Evolutionary conservation across 225 moss, liverwort and hornwort species (phyloP), one percentile per base, ranked within the genome.

Genomic region (Climacium dendroides): DNA sequence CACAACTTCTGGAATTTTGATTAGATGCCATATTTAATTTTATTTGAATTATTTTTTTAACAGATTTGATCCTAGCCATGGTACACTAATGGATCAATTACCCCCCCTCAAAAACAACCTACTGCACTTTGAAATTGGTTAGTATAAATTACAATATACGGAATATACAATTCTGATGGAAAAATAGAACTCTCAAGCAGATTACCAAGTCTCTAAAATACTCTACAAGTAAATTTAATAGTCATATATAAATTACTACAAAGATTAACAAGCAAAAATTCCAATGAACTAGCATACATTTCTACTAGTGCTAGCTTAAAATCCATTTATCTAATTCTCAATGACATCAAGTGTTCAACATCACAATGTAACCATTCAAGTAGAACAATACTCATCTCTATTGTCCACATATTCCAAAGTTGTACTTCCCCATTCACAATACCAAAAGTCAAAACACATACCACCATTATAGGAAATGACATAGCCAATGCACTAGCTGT

Each of bases 361-460:
- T 45, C 2, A 1, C 45, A 45, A 39, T 0, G 0, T 28, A 17
- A 29, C 10, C 16, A 72, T 72, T 2, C 0, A 4, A 10, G 10
- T 70, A 72, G 4, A 45, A 45, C 3, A 72, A 74, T 74, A 11
- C 4, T 32, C 19, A 30, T 74, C 0, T 74, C 11, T 7, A 48
- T 32, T 19, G 4, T 32, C 32, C 2, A 48, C 12, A 19, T 48
- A 5, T 7, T 74, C 5, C 3, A 48, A 32, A 74, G 30, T 0
- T 1, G 0, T 48, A 30, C 1, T 30, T 30, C 0, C 0, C 30
- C 1, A 32, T 1, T 32, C 0, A 32, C 7, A 32, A 47, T 29
- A 43, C 6, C 17, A 48, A 48, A 74, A 18, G 2, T 4, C 6
- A 30, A 73, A 47, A 2, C 7, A 18, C 6, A 11, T 6, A 30